Base-by-base conservation (phyloP, 2,329 filamentous ascomycete species). In the Aspergillus chevalieri region DNA sequence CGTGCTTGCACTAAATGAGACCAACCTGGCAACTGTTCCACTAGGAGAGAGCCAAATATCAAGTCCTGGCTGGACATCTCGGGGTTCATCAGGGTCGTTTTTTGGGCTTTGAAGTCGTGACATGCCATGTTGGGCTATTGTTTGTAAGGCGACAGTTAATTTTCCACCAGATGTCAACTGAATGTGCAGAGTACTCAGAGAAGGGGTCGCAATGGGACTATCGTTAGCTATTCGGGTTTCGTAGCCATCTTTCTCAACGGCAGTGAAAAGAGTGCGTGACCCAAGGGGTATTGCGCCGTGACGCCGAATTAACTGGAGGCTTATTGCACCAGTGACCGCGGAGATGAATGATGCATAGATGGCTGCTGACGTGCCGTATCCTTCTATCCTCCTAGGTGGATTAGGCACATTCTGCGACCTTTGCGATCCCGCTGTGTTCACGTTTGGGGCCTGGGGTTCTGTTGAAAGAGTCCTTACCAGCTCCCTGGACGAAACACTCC, bases 41-140 rank as follows among this genome's bases (percentile, higher is more conserved):
- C 64, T 70, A 10, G 70, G 70, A 30, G 65, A 66, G 28, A 73
- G 58, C 70, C 70, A 73, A 24, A 73, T 50, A 54, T 72, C 67
- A 4, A 53, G 60, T 10, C 63, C 65, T 17, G 59, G 55, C n/a
- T 58, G 53, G 19, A 55, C 44, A 19, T 58, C 47, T 4, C 46
- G 41, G 21, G 58, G 15, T 34, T 60, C 56, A 15, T 52, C 19
- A 26, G 50, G 51, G 15, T 57, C 49, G 39, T 56, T 51, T 7
- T 52, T 51, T 34, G 60, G 57, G 15, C 52, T 56, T 24, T 50
- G 58, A 21, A 73, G 58, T 46, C 66, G 66, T 36, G 51, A 54
- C 22, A 73, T 60, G 1, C 69, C 70, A 39, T 57, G 48, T 50
- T 73, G 70, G 46, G 62, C 56, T 39, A 66, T 57, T 5, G 66